Evolutionary conservation across 495 filamentous ascomycete genomes (phyloP), one percentile per base, ranked within the genome.

Genomic region (Corynascus novoguineensis): DNA sequence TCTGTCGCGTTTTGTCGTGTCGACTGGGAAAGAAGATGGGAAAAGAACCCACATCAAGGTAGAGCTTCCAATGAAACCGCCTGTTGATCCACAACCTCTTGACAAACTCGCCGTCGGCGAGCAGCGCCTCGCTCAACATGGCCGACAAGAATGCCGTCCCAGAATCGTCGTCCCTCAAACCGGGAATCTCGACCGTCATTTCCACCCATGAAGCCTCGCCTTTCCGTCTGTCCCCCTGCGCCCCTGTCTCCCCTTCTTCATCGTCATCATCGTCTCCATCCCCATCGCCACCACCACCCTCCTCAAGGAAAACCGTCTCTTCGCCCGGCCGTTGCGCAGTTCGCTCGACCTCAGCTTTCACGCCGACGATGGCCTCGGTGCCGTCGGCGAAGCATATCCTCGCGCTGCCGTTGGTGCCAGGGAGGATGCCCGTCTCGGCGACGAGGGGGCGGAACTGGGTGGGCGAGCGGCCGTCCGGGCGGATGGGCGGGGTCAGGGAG

Each of bases 21-120:
- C 1, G 15, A 37, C 5, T 24, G 17, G 25, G 22, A 0, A 25
- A 17, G 40, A 28, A 56, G 27, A 42, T 17, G 42, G 27, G 38
- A 32, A 41, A 21, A 42, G 44, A 35, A 81, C 87, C 70, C 65
- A 97, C 93, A 75, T 98, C 93, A 63, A 97, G 83, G 71, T 92
- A 97, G 22, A 98, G 67, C 73, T 90, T 87, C 93, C 93, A 98
- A 77, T 97, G 92, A 78, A 89, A 97, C 41, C 90, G 78, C 58
- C 79, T 68, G 69, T 95, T 96, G 66, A 98, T 95, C 67, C 83
- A 83, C 65, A 98, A 66, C 64, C 83, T 78, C 58, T 79, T 79
- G 55, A 82, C 84, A 60, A 96, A 76, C 34, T 77, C 82, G 54
- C 84, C 86, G 64, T 81, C 83, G 58, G 90, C 88, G 25, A 95